Evolutionary conservation across 2,329 filamentous ascomycete genomes (phyloP), one percentile per base, ranked within the genome.

Genomic region (Penicillium sp.): DNA sequence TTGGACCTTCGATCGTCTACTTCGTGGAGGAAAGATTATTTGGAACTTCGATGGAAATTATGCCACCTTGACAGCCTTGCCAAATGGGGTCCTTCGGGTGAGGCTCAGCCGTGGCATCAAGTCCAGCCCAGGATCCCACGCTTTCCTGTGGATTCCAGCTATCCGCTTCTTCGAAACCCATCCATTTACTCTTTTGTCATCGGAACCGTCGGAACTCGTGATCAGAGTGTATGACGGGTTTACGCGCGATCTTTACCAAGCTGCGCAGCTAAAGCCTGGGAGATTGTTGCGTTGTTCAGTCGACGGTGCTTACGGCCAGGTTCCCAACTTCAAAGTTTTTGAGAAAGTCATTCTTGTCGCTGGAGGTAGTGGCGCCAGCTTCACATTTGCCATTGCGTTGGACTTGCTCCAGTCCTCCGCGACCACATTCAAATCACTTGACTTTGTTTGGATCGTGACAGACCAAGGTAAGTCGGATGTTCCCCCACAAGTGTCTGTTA

Each of bases 21-120:
- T 57, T 10, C 55, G 55, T 7, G 21, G 49, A 3, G 47, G 36
- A 29, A 57, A 57, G 39, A 21, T 57, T 5, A 16, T 48, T 14
- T 55, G 55, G 53, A 52, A 57, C 34, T 48, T 57, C n/a, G 46
- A 39, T 7, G 43, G 55, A 24, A 57, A 57, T 22, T 38, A 41
- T 6, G 47, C 48, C 21, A 47, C 43, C 14, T 13, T 47, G 31
- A 54, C 54, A 3, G 54, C 50, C n/a, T 29, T 48, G 16, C 42
- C 50, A 7, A 18, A 42, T 45, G 44, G 48, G 24, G 50, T 36
- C 4, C 11, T 53, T 42, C 44, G 50, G 10, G 50, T 53, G 14
- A 46, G 34, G 31, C 50, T 53, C 8, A 42, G 22, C n/a, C 50
- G 50, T 40, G 27, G 38, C 29, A 43, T 49, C 18, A 24, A 34